Percentiles rank a stretch among this genome's conserved stretches.
These are phyloP conservation scores for Aspergillus aculeatinus DNA, from an alignment of 2,329 filamentous ascomycete genomes.

Conservation along the genomic window DNA sequence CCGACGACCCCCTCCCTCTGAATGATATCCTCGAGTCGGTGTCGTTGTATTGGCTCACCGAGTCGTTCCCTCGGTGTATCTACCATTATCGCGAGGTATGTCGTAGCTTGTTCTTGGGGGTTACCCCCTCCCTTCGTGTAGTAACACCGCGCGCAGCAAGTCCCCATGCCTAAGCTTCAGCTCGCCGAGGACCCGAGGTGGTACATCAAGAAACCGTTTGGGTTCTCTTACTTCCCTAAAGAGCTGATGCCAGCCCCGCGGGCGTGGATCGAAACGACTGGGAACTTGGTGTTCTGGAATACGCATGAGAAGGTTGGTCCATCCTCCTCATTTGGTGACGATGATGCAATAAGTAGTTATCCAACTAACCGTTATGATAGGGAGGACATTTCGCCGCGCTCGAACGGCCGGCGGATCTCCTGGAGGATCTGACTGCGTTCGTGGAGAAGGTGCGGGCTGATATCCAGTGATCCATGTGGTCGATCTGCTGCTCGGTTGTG, in stretches of 20 bases:
- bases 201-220: conserved; percentile 47
- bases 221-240: conserved; percentile 47
- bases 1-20: conserved; percentile 30
- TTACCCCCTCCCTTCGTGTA: not conserved
- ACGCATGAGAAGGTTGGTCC: conserved; percentile 34
- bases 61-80: conserved; percentile 36
- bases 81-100: conserved; percentile 35
- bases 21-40: conserved; percentile 36
- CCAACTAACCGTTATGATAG: conserved; percentile 9
- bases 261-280: conserved; percentile 37
- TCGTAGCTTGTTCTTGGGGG: not conserved
- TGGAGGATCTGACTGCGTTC: conserved; percentile 44
- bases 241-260: conserved; percentile 45
- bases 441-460: conserved; percentile 30
- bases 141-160: conserved; percentile 1
- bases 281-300: conserved; percentile 41
- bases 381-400: conserved; percentile 57
- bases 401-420: conserved; percentile 44
- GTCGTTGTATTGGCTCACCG: conserved; percentile 42
- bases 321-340: not conserved
- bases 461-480: not conserved
- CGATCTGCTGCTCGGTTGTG: too few species aligned
- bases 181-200: conserved; percentile 7
- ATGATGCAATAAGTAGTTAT: not conserved
- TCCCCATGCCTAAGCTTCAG: conserved; percentile 3